Percentiles rank a stretch among this genome's conserved stretches.
Evolutionary conservation across 345 rosid genomes (phyloP).

Genomic region (Arabidopsis suecica): DNA sequence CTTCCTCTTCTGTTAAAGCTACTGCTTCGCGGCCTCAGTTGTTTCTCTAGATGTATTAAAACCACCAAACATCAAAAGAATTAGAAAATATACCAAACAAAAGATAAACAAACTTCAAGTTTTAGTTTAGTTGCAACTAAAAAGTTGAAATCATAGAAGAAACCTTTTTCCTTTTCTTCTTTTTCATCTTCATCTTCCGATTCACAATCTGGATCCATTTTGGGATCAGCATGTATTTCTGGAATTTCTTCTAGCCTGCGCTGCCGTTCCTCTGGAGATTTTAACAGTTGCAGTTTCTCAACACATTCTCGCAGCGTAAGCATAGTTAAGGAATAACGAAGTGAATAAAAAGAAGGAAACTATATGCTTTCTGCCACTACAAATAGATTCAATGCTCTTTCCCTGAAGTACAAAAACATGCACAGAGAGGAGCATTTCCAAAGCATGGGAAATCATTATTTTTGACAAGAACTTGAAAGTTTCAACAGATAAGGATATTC

Average conservation of each 20-base stretch:
- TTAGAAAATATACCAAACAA: conserved; percentile 26
- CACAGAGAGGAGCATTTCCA: conserved; percentile 21
- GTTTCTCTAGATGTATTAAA: conserved; percentile 58
- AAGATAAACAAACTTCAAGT: conserved; percentile 12
- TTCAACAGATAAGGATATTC: conserved; percentile 83
- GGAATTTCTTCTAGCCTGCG: conserved; percentile 93
- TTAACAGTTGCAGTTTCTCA: conserved; percentile 91
- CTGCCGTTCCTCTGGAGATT: conserved; percentile 93
- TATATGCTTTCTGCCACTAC: conserved; percentile 10
- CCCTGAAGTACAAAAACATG: conserved; percentile 28
- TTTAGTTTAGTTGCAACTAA: not conserved
- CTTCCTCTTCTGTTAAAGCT: conserved; percentile 71
- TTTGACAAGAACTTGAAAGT: conserved; percentile 5
- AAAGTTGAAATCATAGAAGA: not conserved
- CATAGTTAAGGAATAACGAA: conserved; percentile 63
- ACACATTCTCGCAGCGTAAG: conserved; percentile 97
- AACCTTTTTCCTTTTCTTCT: conserved; percentile 79
- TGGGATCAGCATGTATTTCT: conserved; percentile 94
- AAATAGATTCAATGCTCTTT: conserved; percentile 11
- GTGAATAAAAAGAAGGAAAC: conserved; percentile 1
- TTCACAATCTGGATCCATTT: conserved; percentile 95
- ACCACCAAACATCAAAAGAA: conserved; percentile 29
- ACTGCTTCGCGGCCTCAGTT: conserved; percentile 63
- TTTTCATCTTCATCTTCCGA: conserved; percentile 81
- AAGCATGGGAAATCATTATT: conserved; percentile 14